phyloP scores from a whole-genome alignment of 139 green algal species.

The Micractinium sp. region DNA sequence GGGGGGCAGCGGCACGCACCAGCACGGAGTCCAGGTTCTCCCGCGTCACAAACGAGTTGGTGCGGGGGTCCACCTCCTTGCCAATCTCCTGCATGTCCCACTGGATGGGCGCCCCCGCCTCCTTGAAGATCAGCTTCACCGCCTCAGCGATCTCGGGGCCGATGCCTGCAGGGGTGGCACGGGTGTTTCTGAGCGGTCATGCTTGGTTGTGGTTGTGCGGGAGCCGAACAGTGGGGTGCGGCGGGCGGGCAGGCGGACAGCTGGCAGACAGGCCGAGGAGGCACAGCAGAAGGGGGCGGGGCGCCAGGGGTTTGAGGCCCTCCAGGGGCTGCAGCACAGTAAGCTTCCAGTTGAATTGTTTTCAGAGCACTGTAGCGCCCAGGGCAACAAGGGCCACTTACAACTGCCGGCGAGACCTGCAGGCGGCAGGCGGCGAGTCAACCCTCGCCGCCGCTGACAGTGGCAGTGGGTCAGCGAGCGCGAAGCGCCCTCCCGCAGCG shows the following conservation, averaged over 20 bases:
- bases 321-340: not conserved
- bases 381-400: too few species aligned
- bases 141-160: conserved; percentile 92
- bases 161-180: conserved; percentile 62
- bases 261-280: not conserved
- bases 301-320: not conserved
- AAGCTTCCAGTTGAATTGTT: too few species aligned
- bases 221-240: not conserved
- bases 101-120: conserved; percentile 76
- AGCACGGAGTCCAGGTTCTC: conserved; percentile 96
- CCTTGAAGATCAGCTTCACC: conserved; percentile 83
- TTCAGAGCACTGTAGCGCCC: too few species aligned
- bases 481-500: too few species aligned
- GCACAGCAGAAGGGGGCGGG: not conserved
- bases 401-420: too few species aligned
- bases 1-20: conserved; percentile 44
- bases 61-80: conserved; percentile 86
- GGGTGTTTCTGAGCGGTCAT: not conserved
- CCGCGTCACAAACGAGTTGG: conserved; percentile 91
- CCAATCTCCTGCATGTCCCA: conserved; percentile 95
- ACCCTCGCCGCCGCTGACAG: not conserved
- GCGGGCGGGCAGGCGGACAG: not conserved
- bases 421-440: conserved; percentile 10
- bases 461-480: too few species aligned
- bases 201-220: not conserved